Percentiles rank a stretch among this genome's conserved stretches.
Conservation (phyloP, 106 monocot species). For the Platanthera zijinensis region DNA sequence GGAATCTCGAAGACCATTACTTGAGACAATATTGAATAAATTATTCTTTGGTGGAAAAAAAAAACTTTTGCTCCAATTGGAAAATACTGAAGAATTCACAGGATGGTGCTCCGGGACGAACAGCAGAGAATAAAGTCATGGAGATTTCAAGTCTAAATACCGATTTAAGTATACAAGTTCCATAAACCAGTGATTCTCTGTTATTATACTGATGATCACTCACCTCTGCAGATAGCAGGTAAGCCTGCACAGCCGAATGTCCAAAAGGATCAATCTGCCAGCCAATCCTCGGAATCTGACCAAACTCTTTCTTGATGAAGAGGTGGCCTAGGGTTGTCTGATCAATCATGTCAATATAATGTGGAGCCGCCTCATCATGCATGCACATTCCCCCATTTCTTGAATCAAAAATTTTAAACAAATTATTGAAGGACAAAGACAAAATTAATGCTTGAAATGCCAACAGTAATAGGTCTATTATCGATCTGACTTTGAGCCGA, state of each 20-base stretch:
- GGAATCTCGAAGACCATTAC: no score
- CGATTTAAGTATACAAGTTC: no score
- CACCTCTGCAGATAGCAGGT: constrained; percentile 81
- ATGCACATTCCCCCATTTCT: constrained; percentile 98
- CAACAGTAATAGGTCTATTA: no score
- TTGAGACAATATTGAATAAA: no score
- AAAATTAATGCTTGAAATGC: background rate
- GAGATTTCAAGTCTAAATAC: no score
- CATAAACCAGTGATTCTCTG: no score
- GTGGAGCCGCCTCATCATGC: constrained; percentile 86
- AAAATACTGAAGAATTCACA: no score
- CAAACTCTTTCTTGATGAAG: constrained; percentile 76
- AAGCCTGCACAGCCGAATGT: constrained; percentile 92
- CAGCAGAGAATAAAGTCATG: no score
- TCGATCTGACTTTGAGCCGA: no score
- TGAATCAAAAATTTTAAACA: constrained; percentile 6
- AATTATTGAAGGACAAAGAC: background rate
- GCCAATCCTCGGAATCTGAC: constrained; percentile 65
- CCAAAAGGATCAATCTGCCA: constrained; percentile 99
- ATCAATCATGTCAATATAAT: constrained; percentile 98
- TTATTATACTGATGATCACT: background rate
- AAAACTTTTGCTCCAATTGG: no score
- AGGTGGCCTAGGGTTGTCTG: constrained; percentile 89
- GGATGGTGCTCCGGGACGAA: no score
- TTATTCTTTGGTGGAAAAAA: no score